Evolutionary conservation across 306 rosid genomes (phyloP).

Genomic region (Hippophae tibetana): DNA sequence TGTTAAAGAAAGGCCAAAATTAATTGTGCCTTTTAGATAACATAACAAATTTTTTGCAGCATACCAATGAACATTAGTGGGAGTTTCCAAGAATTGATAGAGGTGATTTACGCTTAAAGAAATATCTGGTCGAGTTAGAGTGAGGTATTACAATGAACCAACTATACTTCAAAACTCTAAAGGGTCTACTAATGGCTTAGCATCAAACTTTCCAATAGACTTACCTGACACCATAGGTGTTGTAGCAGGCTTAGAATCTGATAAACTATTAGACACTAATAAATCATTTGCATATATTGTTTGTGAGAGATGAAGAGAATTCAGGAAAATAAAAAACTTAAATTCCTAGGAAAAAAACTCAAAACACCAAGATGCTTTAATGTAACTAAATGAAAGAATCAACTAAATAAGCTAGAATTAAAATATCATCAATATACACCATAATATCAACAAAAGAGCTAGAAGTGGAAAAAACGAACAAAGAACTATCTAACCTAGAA

Average conservation of each 20-base stretch:
- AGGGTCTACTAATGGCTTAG: neutral
- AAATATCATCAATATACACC: no score
- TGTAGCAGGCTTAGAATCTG: neutral
- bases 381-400: no score
- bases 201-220: neutral
- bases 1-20: neutral
- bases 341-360: no score
- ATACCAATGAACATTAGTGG: neutral
- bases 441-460: no score
- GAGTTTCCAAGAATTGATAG: neutral
- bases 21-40: neutral
- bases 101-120: neutral
- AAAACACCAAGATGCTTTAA: no score
- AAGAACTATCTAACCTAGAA: no score
- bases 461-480: no score
- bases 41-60: neutral
- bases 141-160: neutral
- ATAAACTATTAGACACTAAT: neutral
- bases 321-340: no score
- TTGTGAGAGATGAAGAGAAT: no score
- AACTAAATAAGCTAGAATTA: no score
- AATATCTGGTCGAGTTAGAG: neutral
- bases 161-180: neutral
- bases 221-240: neutral
- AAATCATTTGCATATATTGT: no score